Conservation (phyloP, 805 yeast genomes). For the Millerozyma miso region DNA sequence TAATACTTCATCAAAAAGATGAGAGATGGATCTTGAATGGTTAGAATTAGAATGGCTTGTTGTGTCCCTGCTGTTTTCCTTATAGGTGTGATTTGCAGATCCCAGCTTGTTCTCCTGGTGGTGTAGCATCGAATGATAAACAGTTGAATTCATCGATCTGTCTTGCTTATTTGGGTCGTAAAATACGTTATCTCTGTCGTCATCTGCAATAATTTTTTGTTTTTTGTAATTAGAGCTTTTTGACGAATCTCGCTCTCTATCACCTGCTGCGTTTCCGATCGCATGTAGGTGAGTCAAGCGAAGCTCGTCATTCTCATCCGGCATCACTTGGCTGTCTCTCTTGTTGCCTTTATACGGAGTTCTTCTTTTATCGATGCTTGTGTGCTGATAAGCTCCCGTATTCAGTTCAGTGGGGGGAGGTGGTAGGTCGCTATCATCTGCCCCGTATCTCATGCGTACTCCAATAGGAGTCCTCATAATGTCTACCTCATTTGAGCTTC, state of each 20-base stretch:
- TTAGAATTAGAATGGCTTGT: slow-evolving; percentile 15
- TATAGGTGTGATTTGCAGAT: slow-evolving; percentile 3
- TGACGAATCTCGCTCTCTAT: slow-evolving; percentile 1
- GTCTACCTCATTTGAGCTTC: slow-evolving; percentile 6
- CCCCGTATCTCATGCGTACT: slow-evolving; percentile 16
- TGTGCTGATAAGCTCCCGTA: background rate
- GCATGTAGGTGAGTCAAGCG: slow-evolving; percentile 20
- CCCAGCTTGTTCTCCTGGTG: slow-evolving; percentile 4
- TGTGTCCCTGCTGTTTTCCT: slow-evolving; percentile 1
- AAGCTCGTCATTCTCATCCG: slow-evolving; percentile 11
- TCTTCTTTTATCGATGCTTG: background rate
- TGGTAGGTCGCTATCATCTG: slow-evolving; percentile 26
- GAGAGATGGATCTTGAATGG: slow-evolving; percentile 27
- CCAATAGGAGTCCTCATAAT: slow-evolving; percentile 24
- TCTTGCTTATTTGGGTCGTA: slow-evolving; percentile 19
- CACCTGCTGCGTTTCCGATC: slow-evolving; percentile 11
- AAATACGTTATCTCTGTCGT: slow-evolving; percentile 31
- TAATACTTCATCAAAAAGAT: slow-evolving; percentile 28
- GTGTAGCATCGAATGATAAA: slow-evolving; percentile 25
- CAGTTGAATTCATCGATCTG: slow-evolving; percentile 24
- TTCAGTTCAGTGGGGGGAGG: slow-evolving; percentile 21
- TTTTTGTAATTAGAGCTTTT: slow-evolving; percentile 3
- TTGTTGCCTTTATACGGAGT: background rate
- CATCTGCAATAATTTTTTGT: slow-evolving; percentile 9
- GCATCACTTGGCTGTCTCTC: background rate